Conservation (phyloP, 2,329 filamentous ascomycete genomes). For the Rutstroemia sydowiana region DNA sequence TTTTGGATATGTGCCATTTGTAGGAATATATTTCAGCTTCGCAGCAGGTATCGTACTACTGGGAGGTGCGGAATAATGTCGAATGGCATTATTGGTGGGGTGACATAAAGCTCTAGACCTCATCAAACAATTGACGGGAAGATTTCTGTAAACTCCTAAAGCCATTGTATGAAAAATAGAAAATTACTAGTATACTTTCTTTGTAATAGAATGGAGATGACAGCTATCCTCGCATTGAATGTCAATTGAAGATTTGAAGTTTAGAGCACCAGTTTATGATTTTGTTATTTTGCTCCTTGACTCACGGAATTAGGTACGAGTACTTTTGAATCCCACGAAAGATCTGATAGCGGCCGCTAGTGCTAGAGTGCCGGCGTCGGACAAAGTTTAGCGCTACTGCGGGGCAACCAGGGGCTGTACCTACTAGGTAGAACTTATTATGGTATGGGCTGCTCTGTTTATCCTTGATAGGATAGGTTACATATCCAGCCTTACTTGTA, state of each 20-base stretch:
- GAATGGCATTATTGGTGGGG: slow-evolving; percentile 19
- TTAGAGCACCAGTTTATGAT: no score
- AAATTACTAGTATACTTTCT: no score
- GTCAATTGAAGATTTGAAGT: no score
- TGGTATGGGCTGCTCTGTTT: neutral
- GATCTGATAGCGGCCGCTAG: slow-evolving; percentile 1
- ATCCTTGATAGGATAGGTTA: neutral
- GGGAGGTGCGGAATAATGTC: slow-evolving; percentile 52
- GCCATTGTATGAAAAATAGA: slow-evolving; percentile 21
- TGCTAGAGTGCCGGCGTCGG: neutral
- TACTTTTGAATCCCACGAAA: slow-evolving; percentile 10
- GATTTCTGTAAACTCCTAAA: slow-evolving; percentile 18
- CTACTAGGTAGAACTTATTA: neutral
- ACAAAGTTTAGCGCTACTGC: neutral
- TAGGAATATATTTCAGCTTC: slow-evolving; percentile 88
- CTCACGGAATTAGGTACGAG: neutral
- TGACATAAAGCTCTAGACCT: slow-evolving; percentile 20
- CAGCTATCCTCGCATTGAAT: no score
- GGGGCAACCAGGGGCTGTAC: neutral
- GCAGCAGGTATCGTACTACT: slow-evolving; percentile 59
- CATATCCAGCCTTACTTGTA: neutral
- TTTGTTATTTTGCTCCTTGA: neutral
- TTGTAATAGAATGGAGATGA: no score
- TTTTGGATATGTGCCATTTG: slow-evolving; percentile 76
- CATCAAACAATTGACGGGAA: slow-evolving; percentile 20